Evolutionary conservation across 371 early-diverging fungal genomes (phyloP).

Genomic region (Mucor ambiguus): DNA sequence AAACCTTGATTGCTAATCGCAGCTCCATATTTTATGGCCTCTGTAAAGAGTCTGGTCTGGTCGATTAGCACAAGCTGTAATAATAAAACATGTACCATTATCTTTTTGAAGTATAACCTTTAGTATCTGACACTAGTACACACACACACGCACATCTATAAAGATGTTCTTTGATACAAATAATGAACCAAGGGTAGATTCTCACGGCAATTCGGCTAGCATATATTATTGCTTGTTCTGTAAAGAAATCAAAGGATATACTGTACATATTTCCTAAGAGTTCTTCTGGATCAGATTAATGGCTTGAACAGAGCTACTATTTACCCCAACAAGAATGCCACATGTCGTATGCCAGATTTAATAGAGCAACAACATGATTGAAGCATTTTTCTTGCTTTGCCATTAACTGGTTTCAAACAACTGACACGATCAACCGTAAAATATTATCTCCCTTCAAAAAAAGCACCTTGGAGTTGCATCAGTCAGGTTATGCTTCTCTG

Average conservation of each 20-base stretch:
- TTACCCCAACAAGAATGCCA: background rate
- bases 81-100: background rate
- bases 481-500: background rate
- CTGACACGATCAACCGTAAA: no score
- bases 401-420: background rate
- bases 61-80: conserved; percentile 22
- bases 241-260: background rate
- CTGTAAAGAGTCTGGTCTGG: conserved; percentile 71
- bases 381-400: background rate
- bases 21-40: conserved; percentile 69
- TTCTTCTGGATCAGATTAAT: no score
- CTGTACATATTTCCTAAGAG: no score
- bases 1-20: conserved; percentile 58
- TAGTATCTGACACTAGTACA: background rate
- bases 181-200: background rate
- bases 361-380: background rate
- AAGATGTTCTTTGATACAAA: background rate
- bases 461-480: background rate
- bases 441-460: no score
- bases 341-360: background rate
- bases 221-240: background rate
- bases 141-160: background rate
- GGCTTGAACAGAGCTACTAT: no score
- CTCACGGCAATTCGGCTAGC: background rate
- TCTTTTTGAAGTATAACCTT: background rate